phyloP scores from a whole-genome alignment of 768 basidiomycete species.

The Amanita pseudoporphyria region DNA sequence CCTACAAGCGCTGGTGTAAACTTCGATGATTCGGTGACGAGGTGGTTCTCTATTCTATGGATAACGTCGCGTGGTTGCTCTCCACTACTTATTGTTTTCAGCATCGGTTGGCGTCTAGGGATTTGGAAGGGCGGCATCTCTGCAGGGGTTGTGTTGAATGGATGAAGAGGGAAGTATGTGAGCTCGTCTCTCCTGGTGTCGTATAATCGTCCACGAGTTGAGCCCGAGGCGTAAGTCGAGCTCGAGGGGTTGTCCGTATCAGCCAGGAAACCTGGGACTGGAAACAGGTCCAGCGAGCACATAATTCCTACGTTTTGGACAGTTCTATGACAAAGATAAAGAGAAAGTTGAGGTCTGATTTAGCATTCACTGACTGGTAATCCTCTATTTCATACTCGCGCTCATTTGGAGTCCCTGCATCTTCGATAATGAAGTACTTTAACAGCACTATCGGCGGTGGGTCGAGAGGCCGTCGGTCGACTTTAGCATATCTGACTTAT shows the following conservation, averaged over 20 bases:
- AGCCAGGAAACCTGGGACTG: constrained; percentile 32
- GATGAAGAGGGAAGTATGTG: constrained; percentile 30
- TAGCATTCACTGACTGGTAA: constrained; percentile 32
- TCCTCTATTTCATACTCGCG: constrained; percentile 36
- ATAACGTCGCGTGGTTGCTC: constrained; percentile 23
- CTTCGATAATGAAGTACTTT: constrained; percentile 36
- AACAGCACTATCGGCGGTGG: constrained; percentile 51
- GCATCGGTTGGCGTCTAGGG: constrained; percentile 27
- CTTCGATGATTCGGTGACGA: constrained; percentile 31
- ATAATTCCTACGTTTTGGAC: constrained; percentile 49
- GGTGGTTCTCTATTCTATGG: constrained; percentile 22
- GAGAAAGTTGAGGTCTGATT: not conserved
- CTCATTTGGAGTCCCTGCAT: constrained; percentile 27
- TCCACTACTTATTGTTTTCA: constrained; percentile 18
- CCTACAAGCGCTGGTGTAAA: constrained; percentile 48
- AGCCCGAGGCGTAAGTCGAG: constrained; percentile 2
- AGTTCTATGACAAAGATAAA: constrained; percentile 25
- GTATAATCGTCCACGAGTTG: not conserved
- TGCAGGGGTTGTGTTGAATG: constrained; percentile 22
- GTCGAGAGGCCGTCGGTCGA: constrained; percentile 59
- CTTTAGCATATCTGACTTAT: constrained; percentile 39
- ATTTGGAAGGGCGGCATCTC: constrained; percentile 24
- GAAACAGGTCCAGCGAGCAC: constrained; percentile 66
- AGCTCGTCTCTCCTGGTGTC: constrained; percentile 6
- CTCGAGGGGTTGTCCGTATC: constrained; percentile 4